These are phyloP conservation scores for Bauhinia variegata DNA, from an alignment of 306 rosid species.

Conservation along the genomic window DNA sequence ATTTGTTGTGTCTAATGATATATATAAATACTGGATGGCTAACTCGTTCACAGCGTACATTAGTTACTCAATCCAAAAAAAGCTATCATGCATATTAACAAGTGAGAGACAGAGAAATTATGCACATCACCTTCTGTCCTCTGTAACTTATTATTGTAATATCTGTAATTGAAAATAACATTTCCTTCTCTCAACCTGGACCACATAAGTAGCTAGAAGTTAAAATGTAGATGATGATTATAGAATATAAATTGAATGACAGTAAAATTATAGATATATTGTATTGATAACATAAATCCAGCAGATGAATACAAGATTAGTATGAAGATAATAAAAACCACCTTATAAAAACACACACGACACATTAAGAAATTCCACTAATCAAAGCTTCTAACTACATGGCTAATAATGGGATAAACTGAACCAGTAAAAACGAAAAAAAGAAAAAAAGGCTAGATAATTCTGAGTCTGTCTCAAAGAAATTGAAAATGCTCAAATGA, in stretches of 20 bases:
- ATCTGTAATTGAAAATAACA: slow-evolving; percentile 76
- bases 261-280: background rate
- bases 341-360: too few species aligned
- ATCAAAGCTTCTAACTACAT: too few species aligned
- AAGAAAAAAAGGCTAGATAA: too few species aligned
- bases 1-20: too few species aligned
- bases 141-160: slow-evolving; percentile 67
- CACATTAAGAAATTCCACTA: too few species aligned
- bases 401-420: too few species aligned
- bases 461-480: too few species aligned
- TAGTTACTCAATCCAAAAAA: slow-evolving; percentile 7
- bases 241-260: slow-evolving; percentile 28
- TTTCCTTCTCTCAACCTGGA: slow-evolving; percentile 82
- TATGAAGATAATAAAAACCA: background rate
- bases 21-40: background rate
- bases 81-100: background rate
- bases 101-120: slow-evolving; percentile 8
- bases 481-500: too few species aligned
- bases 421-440: too few species aligned
- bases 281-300: background rate
- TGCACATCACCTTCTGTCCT: slow-evolving; percentile 69
- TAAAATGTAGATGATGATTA: slow-evolving; percentile 22
- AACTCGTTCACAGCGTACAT: slow-evolving; percentile 4
- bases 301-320: background rate
- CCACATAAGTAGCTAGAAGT: slow-evolving; percentile 41